Evolutionary conservation across 2,329 filamentous ascomycete species (phyloP), one percentile per base, ranked within the genome.

Genomic region (Pseudogymnoascus destructans): DNA sequence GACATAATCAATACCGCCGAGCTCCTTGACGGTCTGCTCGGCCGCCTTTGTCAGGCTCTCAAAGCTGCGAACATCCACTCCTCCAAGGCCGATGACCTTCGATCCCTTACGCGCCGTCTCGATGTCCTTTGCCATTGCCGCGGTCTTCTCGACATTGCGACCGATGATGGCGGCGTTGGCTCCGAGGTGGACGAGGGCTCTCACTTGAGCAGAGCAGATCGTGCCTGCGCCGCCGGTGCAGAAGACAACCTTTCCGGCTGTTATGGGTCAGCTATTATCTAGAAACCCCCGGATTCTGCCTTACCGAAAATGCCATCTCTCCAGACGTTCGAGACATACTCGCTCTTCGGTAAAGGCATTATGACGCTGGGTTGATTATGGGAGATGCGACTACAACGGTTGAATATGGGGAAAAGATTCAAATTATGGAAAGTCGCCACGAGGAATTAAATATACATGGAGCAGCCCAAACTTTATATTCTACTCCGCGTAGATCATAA

Each of bases 111-210:
- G 81, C 27, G 85, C 87, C 1, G 85, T 86, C 8, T 87, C 87
- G 65, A 98, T 92, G 65, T 93, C 89, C 62, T 79, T 79, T 3
- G 93, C 93, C 66, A 82, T 85, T 1, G 74, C 73, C 70, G 93
- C 86, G 0, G 92, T 97, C 77, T 96, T 96, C 65, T 89, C 83
- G 46, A 85, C 80, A 70, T 89, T 95, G 65, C 93, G 86, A 38
- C 93, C 93, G 59, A 97, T 81, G 68, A 98, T 97, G 72, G 88
- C 95, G 55, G 93, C 93, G 66, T 97, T 86, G 46, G 90, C 92
- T 57, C 93, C 93, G 6, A 98, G 82, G 62, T 91, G 81, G 21
- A 98, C 90, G 60, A 98, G 77, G 3, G 93, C 93, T 63, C 90
- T 82, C 30, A 95, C 93, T 75, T 97, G 93, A 58, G 88, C 90